These are phyloP conservation scores for Xylona heveae DNA, from an alignment of 495 filamentous ascomycete genomes.

Conservation along the genomic window DNA sequence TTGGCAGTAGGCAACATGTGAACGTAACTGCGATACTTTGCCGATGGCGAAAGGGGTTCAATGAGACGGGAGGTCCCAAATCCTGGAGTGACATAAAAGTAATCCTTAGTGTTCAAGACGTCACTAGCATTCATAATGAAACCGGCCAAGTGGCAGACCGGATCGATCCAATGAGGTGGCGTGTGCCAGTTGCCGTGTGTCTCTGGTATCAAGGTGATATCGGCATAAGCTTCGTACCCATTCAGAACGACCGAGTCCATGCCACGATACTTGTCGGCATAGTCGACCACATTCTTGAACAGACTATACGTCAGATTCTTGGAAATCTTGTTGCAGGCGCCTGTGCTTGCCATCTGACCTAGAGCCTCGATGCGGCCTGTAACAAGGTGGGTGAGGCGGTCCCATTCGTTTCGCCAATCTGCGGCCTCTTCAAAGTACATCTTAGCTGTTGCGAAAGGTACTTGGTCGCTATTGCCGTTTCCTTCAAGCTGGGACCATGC, in stretches of 20 bases:
- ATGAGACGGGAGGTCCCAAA: constrained; percentile 14
- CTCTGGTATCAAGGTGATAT: constrained; percentile 14
- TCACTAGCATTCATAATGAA: constrained; percentile 18
- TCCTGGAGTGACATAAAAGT: constrained; percentile 19
- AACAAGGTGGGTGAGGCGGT: constrained; percentile 12
- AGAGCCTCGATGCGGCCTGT: constrained; percentile 14
- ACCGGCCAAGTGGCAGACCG: constrained; percentile 19
- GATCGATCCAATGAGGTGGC: constrained; percentile 23
- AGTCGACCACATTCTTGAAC: constrained; percentile 21
- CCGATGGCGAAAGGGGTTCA: constrained; percentile 13
- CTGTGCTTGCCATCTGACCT: constrained; percentile 8
- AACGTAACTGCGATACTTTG: constrained; percentile 18
- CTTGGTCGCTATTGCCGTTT: constrained; percentile 5
- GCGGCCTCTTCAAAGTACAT: constrained; percentile 7
- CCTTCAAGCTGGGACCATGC: background rate
- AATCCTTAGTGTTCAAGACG: constrained; percentile 9
- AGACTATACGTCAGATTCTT: constrained; percentile 15
- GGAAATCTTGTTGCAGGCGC: constrained; percentile 11
- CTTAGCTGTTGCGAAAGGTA: constrained; percentile 13
- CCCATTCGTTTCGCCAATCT: constrained; percentile 12
- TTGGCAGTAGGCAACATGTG: constrained; percentile 17
- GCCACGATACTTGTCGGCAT: constrained; percentile 18
- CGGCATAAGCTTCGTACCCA: constrained; percentile 19
- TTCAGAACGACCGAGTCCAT: constrained; percentile 19
- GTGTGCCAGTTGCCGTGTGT: constrained; percentile 13